Base-by-base conservation (phyloP, 805 yeast species). In the Cyberlindnera euphorbiae region DNA sequence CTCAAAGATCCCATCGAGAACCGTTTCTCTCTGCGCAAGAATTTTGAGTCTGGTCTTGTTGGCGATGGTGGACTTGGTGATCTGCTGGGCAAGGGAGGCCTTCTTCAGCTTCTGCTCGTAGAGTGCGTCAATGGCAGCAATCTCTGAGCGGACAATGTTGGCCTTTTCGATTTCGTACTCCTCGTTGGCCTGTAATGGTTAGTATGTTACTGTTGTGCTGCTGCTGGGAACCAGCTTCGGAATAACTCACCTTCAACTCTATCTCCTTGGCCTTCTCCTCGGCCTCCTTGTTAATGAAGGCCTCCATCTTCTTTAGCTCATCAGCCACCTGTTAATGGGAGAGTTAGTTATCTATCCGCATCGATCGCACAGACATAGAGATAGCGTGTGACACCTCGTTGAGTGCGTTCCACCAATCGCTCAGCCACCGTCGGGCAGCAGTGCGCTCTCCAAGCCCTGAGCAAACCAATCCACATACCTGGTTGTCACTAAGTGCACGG, bases 121-220 rank as follows among this genome's bases (percentile, higher is more conserved):
- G 26, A 74, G 67, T 14, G 80, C 66, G 60, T 93, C 98, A 50
- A 93, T 87, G 35, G 89, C 77, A 34, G 93, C 81, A 38, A 83
- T 83, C 66, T 93, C 98, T 11, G 87, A 74, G 57, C 97, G 85
- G 41, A 93, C 97, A 56, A 93, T 79, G 39, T 87, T 79, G 16
- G 96, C 90, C 72, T 93, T 93, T 62, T 93, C 98, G 55, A 93
- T 89, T 65, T 93, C 97, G 61, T 90, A 93, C 68, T 93, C 99
- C 65, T 93, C 98, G 61, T 94, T 96, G 29, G 97, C 96, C 69
- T 58, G 25, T 16, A 15, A 6, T 17, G 6, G 5, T n/a, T n/a
- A n/a, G 13, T 17, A n/a, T 14, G 42, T 38, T 35, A 38, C 39
- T 34, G 28, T 22, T 17, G 14, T 15, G 17, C 21, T 15, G 6